Conservation (phyloP, 192 early-diverging fungal genomes). For the Podila horticola region DNA sequence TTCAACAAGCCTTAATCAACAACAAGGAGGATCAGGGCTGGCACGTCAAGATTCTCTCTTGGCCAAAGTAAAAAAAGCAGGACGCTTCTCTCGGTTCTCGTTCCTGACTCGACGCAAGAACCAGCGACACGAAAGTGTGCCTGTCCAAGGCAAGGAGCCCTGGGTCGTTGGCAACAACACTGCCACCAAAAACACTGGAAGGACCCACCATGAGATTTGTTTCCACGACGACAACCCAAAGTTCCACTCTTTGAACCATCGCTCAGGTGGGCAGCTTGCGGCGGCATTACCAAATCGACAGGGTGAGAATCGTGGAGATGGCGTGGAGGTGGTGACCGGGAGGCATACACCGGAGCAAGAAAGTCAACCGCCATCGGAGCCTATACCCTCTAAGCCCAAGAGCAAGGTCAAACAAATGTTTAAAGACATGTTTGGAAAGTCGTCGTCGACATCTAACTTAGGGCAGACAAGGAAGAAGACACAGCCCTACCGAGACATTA, state of each 20-base stretch:
- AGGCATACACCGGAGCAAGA: background rate
- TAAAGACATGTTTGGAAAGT: conserved; percentile 31
- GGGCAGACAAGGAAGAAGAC: conserved; percentile 12
- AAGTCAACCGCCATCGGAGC: background rate
- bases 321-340: background rate
- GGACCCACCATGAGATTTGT: background rate
- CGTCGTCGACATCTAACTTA: background rate
- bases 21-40: conserved; percentile 6
- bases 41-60: conserved; percentile 5
- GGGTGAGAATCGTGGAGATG: background rate
- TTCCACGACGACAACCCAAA: background rate
- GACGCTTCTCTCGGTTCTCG: conserved; percentile 40
- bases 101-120: conserved; percentile 44
- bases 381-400: conserved; percentile 6
- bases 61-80: conserved; percentile 32
- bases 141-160: conserved; percentile 5
- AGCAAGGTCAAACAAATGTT: conserved; percentile 27
- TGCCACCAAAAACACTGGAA: background rate
- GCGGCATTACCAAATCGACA: background rate
- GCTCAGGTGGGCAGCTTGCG: conserved; percentile 6
- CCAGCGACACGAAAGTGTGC: conserved; percentile 41
- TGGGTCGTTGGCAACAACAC: background rate
- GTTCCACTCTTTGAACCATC: conserved; percentile 2
- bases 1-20: background rate
- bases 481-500: conserved; percentile 37